These are phyloP conservation scores for Diaporthe sp. DNA, from an alignment of 2,329 filamentous ascomycete species.

Conservation along the genomic window DNA sequence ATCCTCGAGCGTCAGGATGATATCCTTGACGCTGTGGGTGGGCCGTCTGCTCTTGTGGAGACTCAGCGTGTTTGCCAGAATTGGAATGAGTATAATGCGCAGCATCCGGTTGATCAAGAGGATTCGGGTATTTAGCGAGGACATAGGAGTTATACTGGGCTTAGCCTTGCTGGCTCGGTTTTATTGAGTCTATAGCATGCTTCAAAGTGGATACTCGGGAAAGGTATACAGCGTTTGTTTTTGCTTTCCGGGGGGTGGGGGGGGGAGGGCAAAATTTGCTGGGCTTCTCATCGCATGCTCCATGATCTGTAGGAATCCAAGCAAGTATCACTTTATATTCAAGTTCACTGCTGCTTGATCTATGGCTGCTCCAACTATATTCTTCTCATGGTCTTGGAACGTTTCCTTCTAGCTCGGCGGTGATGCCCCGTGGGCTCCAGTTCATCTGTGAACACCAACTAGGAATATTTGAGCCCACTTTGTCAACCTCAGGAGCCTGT, in stretches of 20 bases:
- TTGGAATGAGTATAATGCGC: slow-evolving; percentile 32
- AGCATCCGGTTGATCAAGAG: slow-evolving; percentile 34
- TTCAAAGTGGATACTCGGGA: neutral
- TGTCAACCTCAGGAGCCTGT: neutral
- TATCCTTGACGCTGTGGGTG: slow-evolving; percentile 31
- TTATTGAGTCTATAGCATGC: neutral
- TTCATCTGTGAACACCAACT: neutral
- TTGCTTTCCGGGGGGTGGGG: neutral
- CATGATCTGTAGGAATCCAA: neutral
- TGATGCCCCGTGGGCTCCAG: too few relatives aligned
- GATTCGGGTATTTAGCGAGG: slow-evolving; percentile 37
- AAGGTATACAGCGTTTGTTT: neutral
- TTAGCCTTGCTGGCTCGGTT: neutral
- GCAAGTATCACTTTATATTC: neutral
- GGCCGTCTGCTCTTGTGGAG: slow-evolving; percentile 30
- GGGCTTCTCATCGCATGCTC: neutral
- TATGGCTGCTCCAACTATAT: neutral
- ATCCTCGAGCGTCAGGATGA: slow-evolving; percentile 32
- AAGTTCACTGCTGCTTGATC: neutral
- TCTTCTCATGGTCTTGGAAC: neutral
- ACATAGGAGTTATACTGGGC: too few relatives aligned
- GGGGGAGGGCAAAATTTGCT: neutral
- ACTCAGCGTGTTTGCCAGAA: slow-evolving; percentile 35
- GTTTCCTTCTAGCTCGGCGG: neutral
- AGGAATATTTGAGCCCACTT: neutral